Evolutionary conservation across 2,329 filamentous ascomycete species (phyloP).

Genomic region (Zalaria sp.): DNA sequence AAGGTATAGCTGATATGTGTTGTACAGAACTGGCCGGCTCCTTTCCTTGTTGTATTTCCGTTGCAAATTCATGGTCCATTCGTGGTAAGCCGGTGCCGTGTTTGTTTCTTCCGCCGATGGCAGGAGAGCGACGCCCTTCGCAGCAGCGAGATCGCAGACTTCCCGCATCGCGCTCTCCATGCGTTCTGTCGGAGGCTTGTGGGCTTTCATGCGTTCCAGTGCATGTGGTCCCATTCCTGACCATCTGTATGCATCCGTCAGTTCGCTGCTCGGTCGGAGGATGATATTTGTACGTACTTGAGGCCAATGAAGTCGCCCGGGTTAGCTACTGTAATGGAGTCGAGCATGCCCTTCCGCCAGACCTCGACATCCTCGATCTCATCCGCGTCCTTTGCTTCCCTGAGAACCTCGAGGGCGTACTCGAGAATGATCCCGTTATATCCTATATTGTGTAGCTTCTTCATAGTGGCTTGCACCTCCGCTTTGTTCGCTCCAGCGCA

Average conservation of each 20-base stretch:
- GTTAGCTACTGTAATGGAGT: conserved; percentile 47
- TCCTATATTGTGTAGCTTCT: conserved; percentile 55
- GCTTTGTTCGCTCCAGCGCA: conserved; percentile 63
- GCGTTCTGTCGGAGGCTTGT: conserved; percentile 46
- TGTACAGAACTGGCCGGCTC: conserved; percentile 47
- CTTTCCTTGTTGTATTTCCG: conserved; percentile 51
- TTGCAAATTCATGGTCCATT: conserved; percentile 67
- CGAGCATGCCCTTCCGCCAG: conserved; percentile 62
- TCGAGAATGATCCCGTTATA: conserved; percentile 74
- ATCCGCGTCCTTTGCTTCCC: conserved; percentile 36
- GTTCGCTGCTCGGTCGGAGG: neutral
- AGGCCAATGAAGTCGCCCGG: conserved; percentile 41
- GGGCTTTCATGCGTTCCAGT: conserved; percentile 49
- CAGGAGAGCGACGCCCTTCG: conserved; percentile 57
- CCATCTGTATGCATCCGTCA: conserved; percentile 36
- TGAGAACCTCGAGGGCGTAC: conserved; percentile 69
- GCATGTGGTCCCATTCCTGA: conserved; percentile 68
- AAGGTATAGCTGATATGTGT: conserved; percentile 45
- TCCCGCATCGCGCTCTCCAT: conserved; percentile 58
- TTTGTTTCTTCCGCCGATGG: conserved; percentile 78
- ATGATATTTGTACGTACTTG: conserved; percentile 24
- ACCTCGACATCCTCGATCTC: conserved; percentile 47
- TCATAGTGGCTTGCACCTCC: conserved; percentile 55
- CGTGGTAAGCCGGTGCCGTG: conserved; percentile 66
- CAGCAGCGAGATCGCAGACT: conserved; percentile 58